Conservation (phyloP, 371 early-diverging fungal genomes). For the Dichotomocladium elegans region DNA sequence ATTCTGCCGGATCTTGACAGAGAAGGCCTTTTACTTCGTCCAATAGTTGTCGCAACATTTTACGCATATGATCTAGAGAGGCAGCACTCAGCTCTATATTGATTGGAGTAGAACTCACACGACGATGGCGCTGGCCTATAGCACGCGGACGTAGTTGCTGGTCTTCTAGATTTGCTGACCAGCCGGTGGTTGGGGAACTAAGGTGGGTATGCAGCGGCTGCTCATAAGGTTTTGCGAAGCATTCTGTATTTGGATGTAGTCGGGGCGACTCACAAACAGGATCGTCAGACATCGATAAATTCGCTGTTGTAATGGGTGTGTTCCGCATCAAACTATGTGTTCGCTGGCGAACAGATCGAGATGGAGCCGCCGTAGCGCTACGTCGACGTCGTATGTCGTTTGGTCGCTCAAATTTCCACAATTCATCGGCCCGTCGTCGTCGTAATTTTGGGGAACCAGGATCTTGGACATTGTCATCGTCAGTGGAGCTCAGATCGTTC, state of each 20-base stretch:
- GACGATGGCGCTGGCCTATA: slow-evolving; percentile 19
- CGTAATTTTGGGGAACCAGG: slow-evolving; percentile 1
- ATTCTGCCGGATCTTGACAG: slow-evolving; percentile 32
- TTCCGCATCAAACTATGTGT: slow-evolving; percentile 42
- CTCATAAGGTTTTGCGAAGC: too few species aligned
- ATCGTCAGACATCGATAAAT: too few species aligned
- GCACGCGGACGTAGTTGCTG: background rate
- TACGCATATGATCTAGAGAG: slow-evolving; percentile 59
- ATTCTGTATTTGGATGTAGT: too few species aligned
- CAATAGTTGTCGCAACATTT: slow-evolving; percentile 54
- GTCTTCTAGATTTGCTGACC: too few species aligned
- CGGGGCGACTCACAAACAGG: too few species aligned
- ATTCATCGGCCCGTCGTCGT: slow-evolving; percentile 9
- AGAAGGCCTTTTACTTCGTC: slow-evolving; percentile 52
- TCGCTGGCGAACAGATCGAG: slow-evolving; percentile 19
- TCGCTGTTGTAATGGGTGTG: slow-evolving; percentile 23
- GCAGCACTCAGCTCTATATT: slow-evolving; percentile 55
- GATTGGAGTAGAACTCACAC: slow-evolving; percentile 29
- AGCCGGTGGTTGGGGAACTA: too few species aligned
- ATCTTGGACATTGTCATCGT: slow-evolving; percentile 1
- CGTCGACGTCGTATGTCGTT: slow-evolving; percentile 14
- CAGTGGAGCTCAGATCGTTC: background rate
- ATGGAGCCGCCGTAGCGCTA: slow-evolving; percentile 6
- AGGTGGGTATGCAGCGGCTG: too few species aligned
- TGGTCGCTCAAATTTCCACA: slow-evolving; percentile 12